These are phyloP conservation scores for Vigna trinervia DNA, from an alignment of 306 rosid genomes.

Conservation along the genomic window DNA sequence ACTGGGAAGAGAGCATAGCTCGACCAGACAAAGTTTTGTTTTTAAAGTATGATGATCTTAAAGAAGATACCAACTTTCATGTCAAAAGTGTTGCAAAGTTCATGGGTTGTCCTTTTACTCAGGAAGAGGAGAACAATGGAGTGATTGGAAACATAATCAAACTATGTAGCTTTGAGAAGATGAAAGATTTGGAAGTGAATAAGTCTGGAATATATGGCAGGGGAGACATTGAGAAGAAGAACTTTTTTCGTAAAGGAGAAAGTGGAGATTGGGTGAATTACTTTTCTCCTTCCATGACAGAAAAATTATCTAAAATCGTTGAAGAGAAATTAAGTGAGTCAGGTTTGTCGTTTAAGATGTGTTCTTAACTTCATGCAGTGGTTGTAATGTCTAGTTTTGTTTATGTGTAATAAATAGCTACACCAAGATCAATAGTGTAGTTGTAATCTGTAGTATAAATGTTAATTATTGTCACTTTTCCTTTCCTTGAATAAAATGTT, in stretches of 20 bases:
- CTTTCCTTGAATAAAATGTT: too few species aligned
- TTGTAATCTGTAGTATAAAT: too few species aligned
- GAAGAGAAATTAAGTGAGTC: slow-evolving; percentile 52
- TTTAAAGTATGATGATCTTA: slow-evolving; percentile 14
- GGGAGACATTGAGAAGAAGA: slow-evolving; percentile 52
- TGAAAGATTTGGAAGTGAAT: slow-evolving; percentile 61
- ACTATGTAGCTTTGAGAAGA: slow-evolving; percentile 45
- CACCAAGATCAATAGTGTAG: too few species aligned
- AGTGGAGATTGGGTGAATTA: slow-evolving; percentile 66
- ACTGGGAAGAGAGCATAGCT: background rate
- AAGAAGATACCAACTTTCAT: background rate
- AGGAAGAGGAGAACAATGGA: background rate
- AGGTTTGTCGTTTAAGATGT: slow-evolving; percentile 47
- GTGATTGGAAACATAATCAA: slow-evolving; percentile 10
- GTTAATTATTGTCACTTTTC: too few species aligned
- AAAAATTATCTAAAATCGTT: slow-evolving; percentile 50
- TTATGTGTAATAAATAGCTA: too few species aligned
- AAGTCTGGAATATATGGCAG: slow-evolving; percentile 43
- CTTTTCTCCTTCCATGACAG: slow-evolving; percentile 54
- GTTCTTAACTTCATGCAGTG: too few species aligned
- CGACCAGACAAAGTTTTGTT: background rate
- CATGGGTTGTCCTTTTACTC: background rate
- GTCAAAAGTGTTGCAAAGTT: slow-evolving; percentile 5
- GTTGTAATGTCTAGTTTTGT: too few species aligned
- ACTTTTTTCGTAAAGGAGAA: slow-evolving; percentile 61